Base-by-base conservation (phyloP, 148 eudicot species). In the Euryodendron excelsum region DNA sequence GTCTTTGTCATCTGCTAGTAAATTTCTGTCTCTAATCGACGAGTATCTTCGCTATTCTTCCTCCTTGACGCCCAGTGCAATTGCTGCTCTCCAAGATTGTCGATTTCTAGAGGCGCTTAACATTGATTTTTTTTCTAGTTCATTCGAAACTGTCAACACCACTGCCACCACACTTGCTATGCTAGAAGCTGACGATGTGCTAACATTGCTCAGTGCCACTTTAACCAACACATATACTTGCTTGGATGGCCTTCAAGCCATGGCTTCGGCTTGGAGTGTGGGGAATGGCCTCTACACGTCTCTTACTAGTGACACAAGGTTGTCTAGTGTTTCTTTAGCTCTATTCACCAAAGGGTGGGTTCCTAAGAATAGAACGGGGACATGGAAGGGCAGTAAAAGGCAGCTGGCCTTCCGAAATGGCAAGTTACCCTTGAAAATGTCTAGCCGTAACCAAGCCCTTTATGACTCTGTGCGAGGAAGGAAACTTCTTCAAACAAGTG, bases 221-320 rank as follows among this genome's bases (percentile, higher is more conserved):
- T 62, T 93, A 37, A 94, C 98, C 4, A 93, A 94, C 82, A 84
- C 87, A 0, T 91, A 93, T 56, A 94, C 98, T 0, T 94, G 98
- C 73, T 39, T 88, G 4, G 97, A 94, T 55, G 97, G 98, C 8
- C 82, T 94, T 4, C 82, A 86, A 33, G 80, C 74, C 7, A 83
- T 89, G 1, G 84, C 89, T 21, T 79, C 90, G 0, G 74, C 91
- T 0, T 88, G 91, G 90, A 82, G 84, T 2, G 75, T 88, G 10
- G 83, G 79, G 12, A 77, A 75, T 55, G 96, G 89, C 5, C 37
- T 94, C 4, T 69, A 61, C 20, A 53, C 80, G 1, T 96, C 98
- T 0, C 69, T 92, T 0, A 52, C 84, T 1, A 82, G 87, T 65
- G 91, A 90, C 39, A 86, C 94, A 0, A 89, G 83, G 33, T 85